phyloP scores from a whole-genome alignment of 73 alveolate species.

The Symbiodinium natans region DNA sequence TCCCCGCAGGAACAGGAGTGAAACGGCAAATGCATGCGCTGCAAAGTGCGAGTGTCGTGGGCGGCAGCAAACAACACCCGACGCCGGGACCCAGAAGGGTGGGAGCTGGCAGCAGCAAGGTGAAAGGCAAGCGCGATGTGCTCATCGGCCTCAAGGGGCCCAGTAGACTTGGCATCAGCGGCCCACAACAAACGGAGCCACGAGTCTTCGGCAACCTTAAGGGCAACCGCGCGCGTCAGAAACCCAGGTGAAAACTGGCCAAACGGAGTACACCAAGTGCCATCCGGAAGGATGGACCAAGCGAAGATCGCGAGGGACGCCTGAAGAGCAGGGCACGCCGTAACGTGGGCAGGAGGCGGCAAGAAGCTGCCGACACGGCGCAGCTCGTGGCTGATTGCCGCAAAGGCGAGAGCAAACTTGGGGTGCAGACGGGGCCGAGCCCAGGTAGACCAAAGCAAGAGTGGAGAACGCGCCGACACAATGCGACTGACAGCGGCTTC shows the following conservation, averaged over 20 bases:
- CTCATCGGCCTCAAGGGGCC: neutral
- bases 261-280: neutral
- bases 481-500: neutral
- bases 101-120: neutral
- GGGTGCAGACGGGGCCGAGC: neutral
- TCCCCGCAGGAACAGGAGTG: neutral
- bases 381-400: neutral
- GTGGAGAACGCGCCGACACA: neutral
- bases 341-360: neutral
- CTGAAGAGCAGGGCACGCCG: neutral
- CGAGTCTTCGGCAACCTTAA: neutral
- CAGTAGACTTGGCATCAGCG: neutral
- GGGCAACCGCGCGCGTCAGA: neutral
- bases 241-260: neutral
- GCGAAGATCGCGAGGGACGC: neutral
- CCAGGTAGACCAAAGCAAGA: neutral
- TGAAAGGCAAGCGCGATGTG: neutral
- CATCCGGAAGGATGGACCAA: neutral
- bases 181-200: neutral
- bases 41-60: neutral
- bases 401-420: neutral
- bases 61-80: neutral
- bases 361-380: neutral
- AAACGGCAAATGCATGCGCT: neutral
- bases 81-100: neutral